These are phyloP conservation scores for Paulownia fortunei DNA, from an alignment of 257 asterid species.

Conservation along the genomic window DNA sequence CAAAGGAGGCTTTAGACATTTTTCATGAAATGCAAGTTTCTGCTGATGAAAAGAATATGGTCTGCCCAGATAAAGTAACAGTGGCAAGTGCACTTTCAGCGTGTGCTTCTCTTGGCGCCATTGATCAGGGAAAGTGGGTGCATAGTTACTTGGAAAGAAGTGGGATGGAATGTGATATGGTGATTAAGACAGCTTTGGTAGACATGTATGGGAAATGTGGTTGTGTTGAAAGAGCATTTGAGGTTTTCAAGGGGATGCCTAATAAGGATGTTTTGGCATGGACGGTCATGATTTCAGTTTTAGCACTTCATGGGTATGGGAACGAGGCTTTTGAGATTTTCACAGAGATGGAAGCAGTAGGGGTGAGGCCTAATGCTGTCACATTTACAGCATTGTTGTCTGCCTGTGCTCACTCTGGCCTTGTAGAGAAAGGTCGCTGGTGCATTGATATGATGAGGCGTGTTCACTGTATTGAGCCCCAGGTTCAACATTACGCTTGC, in stretches of 20 bases:
- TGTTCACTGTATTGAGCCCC: slow-evolving; percentile 54
- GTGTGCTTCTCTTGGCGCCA: slow-evolving; percentile 85
- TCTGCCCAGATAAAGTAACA: slow-evolving; percentile 72
- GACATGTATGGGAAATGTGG: slow-evolving; percentile 94
- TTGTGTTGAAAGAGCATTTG: slow-evolving; percentile 51
- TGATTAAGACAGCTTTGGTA: slow-evolving; percentile 74
- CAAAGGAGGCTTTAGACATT: slow-evolving; percentile 66
- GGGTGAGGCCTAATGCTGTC: slow-evolving; percentile 70
- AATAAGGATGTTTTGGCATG: slow-evolving; percentile 76
- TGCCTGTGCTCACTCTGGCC: slow-evolving; percentile 77
- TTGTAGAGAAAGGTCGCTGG: slow-evolving; percentile 63
- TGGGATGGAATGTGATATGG: slow-evolving; percentile 69
- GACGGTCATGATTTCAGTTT: slow-evolving; percentile 77
- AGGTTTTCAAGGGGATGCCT: slow-evolving; percentile 62
- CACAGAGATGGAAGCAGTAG: slow-evolving; percentile 57
- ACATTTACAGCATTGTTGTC: slow-evolving; percentile 64
- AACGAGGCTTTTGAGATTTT: slow-evolving; percentile 62
- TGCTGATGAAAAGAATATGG: slow-evolving; percentile 30
- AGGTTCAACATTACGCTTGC: slow-evolving; percentile 76
- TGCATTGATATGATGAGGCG: slow-evolving; percentile 55
- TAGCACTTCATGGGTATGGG: slow-evolving; percentile 70
- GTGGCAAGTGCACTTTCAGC: slow-evolving; percentile 75
- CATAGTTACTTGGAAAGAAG: slow-evolving; percentile 64
- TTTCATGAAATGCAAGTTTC: slow-evolving; percentile 70
- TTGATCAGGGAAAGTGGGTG: slow-evolving; percentile 77